Base-by-base conservation (phyloP, 306 rosid genomes). In the Casuarina cunninghamiana region DNA sequence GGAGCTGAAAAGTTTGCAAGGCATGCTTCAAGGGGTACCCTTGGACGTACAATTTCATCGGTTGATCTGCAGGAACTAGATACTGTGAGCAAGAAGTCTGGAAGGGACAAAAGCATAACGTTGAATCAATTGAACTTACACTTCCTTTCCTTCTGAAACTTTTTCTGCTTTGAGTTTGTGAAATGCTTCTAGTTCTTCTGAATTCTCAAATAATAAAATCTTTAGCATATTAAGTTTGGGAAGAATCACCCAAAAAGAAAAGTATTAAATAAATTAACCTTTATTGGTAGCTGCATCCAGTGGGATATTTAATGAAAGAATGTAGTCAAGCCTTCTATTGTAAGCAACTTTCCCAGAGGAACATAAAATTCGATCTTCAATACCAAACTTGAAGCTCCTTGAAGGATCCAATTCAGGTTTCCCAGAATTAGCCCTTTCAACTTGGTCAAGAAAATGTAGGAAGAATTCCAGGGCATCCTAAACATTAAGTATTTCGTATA, bases 401-500 rank as follows among this genome's bases (percentile, higher is more conserved):
- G 91, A 85, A 83, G 99, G 97, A 88, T 91, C 93, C 78, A 73
- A 80, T 78, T 87, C 96, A 84, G 83, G 68, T 75, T 84, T 88
- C 77, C 86, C 97, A 74, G 79, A 12, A 88, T 90, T 86, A 82
- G 84, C 85, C 45, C 93, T 87, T 84, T 95, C 99, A 53, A 93
- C 97, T 88, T 95, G 97, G 77, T 93, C 99, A 72, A 95, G 86
- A 85, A 93, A 91, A 84, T 95, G 99, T 39, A 95, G 88, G 91
- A 95, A 93, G 84, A 95, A 95, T 78, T 95, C 99, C 93, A 95
- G 87, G 69, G 99, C 98, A 87, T 95, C 99, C 99, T 95, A 77
- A 69, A 78, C 58, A 79, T 43, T 77, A 69, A 50, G 69, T 78
- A 78, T 46, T 55, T 81, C 11, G 78, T 17, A 66, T 41, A 41